These are phyloP conservation scores for Aspergillus calidoustus DNA, from an alignment of 2,329 filamentous ascomycete species.

Conservation along the genomic window DNA sequence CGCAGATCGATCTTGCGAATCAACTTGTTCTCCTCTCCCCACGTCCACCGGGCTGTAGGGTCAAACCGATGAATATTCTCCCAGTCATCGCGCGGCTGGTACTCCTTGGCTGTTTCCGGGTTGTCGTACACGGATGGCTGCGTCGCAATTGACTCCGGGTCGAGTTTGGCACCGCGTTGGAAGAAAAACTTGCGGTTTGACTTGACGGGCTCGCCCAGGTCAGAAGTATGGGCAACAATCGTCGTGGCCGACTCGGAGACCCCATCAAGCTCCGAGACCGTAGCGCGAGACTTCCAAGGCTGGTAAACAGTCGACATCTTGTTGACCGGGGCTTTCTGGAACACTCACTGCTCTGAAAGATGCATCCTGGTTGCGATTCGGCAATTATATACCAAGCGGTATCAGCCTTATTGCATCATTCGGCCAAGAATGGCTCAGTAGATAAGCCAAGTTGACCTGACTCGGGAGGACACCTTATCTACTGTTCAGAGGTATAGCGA, in stretches of 20 bases:
- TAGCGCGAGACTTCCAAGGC: slow-evolving; percentile 3
- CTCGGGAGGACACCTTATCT: background rate
- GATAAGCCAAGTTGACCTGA: background rate
- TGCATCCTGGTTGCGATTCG: background rate
- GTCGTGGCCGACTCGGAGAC: slow-evolving; percentile 1
- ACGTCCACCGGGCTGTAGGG: slow-evolving; percentile 18
- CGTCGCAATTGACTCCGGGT: slow-evolving; percentile 37
- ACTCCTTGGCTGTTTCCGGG: slow-evolving; percentile 42
- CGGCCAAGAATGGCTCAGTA: slow-evolving; percentile 4
- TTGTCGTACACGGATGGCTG: slow-evolving; percentile 53
- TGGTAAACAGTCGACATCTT: slow-evolving; percentile 16
- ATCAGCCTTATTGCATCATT: slow-evolving; percentile 14
- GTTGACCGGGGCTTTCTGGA: background rate
- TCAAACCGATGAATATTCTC: slow-evolving; percentile 28
- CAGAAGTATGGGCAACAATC: background rate
- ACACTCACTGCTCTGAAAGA: background rate
- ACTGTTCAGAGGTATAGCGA: background rate
- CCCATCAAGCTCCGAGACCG: slow-evolving; percentile 6
- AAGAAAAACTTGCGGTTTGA: slow-evolving; percentile 37
- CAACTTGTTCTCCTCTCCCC: slow-evolving; percentile 15
- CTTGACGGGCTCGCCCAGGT: slow-evolving; percentile 24
- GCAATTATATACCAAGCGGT: background rate
- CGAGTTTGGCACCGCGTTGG: slow-evolving; percentile 25
- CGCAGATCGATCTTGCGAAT: slow-evolving; percentile 18
- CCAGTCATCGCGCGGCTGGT: slow-evolving; percentile 34